Conservation (phyloP, 2,329 filamentous ascomycete genomes). For the Penicillium griseofulvum region DNA sequence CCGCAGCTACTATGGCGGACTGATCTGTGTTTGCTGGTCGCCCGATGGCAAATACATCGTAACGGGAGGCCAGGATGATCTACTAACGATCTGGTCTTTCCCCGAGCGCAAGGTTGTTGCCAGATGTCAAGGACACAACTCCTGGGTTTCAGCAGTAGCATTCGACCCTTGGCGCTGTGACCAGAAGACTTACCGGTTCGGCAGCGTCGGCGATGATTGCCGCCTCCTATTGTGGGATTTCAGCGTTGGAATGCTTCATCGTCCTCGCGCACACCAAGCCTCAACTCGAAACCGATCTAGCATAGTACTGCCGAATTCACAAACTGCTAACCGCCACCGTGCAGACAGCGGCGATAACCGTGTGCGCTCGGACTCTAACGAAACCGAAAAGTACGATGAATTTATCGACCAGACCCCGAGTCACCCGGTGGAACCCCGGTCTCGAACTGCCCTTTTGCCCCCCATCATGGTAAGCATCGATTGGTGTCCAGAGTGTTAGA, state of each 20-base stretch:
- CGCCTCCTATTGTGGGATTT: constrained; percentile 94
- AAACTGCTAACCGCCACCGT: constrained; percentile 56
- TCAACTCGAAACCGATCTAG: constrained; percentile 42
- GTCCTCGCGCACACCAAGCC: constrained; percentile 65
- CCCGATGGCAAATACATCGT: constrained; percentile 95
- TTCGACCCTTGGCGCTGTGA: constrained; percentile 98
- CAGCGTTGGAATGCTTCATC: constrained; percentile 90
- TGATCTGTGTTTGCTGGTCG: constrained; percentile 95
- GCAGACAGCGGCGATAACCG: constrained; percentile 61
- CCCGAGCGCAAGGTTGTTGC: constrained; percentile 81
- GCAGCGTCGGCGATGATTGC: constrained; percentile 92
- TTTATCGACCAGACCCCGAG: constrained; percentile 61
- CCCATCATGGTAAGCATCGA: constrained; percentile 72
- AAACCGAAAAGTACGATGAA: constrained; percentile 48
- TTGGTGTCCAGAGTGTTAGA: neutral
- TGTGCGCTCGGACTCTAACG: constrained; percentile 68
- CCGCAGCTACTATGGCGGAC: constrained; percentile 86
- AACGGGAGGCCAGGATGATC: constrained; percentile 91
- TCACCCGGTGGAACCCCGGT: constrained; percentile 81
- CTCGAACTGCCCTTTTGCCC: constrained; percentile 79
- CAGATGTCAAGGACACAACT: constrained; percentile 90
- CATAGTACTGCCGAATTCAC: constrained; percentile 27
- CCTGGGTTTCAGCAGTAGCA: constrained; percentile 88
- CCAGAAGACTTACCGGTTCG: constrained; percentile 90
- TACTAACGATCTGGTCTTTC: constrained; percentile 93